Evolutionary conservation across 2,329 filamentous ascomycete genomes (phyloP).

Genomic region (Graphilbum fragrans): DNA sequence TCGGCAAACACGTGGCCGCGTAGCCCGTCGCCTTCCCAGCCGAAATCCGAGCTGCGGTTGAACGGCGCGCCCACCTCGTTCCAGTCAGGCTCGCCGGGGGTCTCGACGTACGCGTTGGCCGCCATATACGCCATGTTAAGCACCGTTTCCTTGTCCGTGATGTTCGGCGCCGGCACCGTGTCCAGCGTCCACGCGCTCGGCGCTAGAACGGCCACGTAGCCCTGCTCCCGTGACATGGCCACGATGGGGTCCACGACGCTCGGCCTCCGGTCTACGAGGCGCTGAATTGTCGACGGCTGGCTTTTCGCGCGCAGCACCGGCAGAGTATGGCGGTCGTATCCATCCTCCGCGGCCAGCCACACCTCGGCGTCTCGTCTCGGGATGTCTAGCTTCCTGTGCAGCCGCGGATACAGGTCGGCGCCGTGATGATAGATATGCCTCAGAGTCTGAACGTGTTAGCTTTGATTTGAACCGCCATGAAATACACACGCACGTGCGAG

Average conservation of each 20-base stretch:
- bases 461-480: not conserved
- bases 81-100: constrained; percentile 66
- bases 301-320: constrained; percentile 50
- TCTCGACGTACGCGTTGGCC: constrained; percentile 74
- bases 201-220: constrained; percentile 54
- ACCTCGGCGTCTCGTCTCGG: constrained; percentile 42
- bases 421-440: constrained; percentile 92
- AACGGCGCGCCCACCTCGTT: constrained; percentile 66
- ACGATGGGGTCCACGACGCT: constrained; percentile 70
- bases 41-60: constrained; percentile 81
- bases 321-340: constrained; percentile 36
- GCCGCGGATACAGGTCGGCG: constrained; percentile 60
- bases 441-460: constrained; percentile 40
- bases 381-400: constrained; percentile 70
- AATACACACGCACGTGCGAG: not conserved
- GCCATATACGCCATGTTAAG: constrained; percentile 80
- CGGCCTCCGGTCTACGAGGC: constrained; percentile 66
- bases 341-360: constrained; percentile 50
- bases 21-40: constrained; percentile 81
- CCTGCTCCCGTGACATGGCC: constrained; percentile 55
- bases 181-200: constrained; percentile 75
- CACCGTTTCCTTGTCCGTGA: constrained; percentile 76
- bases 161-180: constrained; percentile 63
- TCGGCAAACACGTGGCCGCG: constrained; percentile 90
- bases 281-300: constrained; percentile 57